These are phyloP conservation scores for Symbiotaphrina buchneri DNA, from an alignment of 495 filamentous ascomycete species.

Conservation along the genomic window DNA sequence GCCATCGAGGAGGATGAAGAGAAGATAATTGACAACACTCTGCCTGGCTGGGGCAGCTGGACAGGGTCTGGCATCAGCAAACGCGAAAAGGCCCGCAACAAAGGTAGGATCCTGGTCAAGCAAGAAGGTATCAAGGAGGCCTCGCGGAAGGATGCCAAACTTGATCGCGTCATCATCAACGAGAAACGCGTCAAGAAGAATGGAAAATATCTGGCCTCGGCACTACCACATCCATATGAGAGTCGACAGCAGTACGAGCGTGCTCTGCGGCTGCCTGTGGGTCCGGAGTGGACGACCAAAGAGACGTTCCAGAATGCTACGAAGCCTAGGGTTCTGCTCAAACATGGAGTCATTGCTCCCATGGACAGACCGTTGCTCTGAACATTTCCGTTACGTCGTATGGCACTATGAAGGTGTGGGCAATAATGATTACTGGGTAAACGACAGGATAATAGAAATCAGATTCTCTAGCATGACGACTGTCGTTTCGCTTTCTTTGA, in stretches of 20 bases:
- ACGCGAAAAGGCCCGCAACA: slow-evolving; percentile 32
- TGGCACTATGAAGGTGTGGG: too few species aligned
- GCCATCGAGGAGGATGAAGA: slow-evolving; percentile 61
- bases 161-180: slow-evolving; percentile 73
- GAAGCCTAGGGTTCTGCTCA: slow-evolving; percentile 80
- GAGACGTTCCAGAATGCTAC: slow-evolving; percentile 73
- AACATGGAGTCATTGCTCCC: slow-evolving; percentile 77
- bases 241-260: slow-evolving; percentile 76
- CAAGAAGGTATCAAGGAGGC: slow-evolving; percentile 55
- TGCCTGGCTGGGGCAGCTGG: slow-evolving; percentile 90
- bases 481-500: too few species aligned
- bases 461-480: too few species aligned
- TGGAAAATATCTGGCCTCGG: slow-evolving; percentile 60
- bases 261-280: slow-evolving; percentile 63
- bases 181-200: slow-evolving; percentile 91
- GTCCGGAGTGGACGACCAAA: slow-evolving; percentile 90
- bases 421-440: too few species aligned
- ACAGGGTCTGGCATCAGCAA: slow-evolving; percentile 54
- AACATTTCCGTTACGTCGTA: too few species aligned
- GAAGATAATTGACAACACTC: slow-evolving; percentile 58
- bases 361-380: slow-evolving; percentile 57
- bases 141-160: slow-evolving; percentile 57
- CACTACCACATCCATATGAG: slow-evolving; percentile 74
- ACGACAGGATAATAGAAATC: too few species aligned
- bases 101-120: slow-evolving; percentile 36